These are phyloP conservation scores for Elongisporangium undulatum DNA, from an alignment of 352 stramenopile genomes.

Conservation along the genomic window DNA sequence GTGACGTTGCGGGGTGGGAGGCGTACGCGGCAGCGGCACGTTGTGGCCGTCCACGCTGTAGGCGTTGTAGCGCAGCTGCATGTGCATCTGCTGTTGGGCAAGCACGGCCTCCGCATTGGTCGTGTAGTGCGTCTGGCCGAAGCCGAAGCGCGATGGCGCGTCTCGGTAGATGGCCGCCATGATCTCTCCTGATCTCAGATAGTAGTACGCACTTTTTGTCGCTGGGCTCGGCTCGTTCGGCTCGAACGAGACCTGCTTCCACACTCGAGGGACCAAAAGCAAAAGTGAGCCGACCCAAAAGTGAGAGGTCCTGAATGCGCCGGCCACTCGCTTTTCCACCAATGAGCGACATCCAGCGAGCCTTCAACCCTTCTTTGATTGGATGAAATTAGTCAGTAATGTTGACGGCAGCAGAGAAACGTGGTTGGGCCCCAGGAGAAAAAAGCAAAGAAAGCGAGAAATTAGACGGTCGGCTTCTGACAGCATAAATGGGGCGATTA, in stretches of 20 bases:
- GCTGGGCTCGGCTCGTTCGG: not conserved
- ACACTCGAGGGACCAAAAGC: not conserved
- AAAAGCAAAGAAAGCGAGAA: not conserved
- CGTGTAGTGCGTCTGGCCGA: conserved; percentile 69
- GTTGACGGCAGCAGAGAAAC: not conserved
- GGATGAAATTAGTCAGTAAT: not conserved
- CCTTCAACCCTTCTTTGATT: not conserved
- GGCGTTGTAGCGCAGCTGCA: conserved; percentile 46
- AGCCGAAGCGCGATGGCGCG: conserved; percentile 53
- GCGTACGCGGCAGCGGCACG: conserved; percentile 26
- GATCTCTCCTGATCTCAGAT: not conserved
- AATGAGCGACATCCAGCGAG: not conserved
- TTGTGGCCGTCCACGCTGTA: conserved; percentile 39
- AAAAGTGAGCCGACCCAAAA: not conserved
- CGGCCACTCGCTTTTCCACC: not conserved
- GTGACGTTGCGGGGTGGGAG: conserved; percentile 15
- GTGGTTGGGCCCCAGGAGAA: not conserved
- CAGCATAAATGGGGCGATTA: not conserved
- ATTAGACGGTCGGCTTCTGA: not conserved
- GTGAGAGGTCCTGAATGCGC: not conserved
- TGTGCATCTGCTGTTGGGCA: conserved; percentile 30
- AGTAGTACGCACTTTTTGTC: not conserved
- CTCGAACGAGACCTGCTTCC: not conserved
- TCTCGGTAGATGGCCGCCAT: conserved; percentile 76
- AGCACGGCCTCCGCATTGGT: conserved; percentile 34